A percentile compares a stretch with the other conserved stretches of the same genome.
These are phyloP conservation scores for Xylaria polymorpha DNA, from an alignment of 2,329 filamentous ascomycete genomes.

Conservation along the genomic window DNA sequence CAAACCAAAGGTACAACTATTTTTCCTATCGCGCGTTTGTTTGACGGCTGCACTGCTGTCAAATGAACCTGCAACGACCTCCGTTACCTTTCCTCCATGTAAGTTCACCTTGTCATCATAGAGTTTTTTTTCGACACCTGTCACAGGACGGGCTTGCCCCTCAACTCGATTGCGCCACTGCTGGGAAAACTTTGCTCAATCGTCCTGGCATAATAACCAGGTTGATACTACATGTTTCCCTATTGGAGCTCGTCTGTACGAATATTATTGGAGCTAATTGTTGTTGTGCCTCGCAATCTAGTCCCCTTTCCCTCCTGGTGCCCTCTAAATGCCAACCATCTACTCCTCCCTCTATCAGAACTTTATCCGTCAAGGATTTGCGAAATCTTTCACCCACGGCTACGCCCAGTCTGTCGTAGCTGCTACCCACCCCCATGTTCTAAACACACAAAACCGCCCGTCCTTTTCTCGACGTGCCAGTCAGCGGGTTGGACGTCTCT, in stretches of 20 bases:
- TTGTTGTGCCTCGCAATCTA: slow-evolving; percentile 49
- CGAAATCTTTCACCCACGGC: slow-evolving; percentile 96
- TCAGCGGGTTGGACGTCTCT: slow-evolving; percentile 65
- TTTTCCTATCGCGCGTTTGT: slow-evolving; percentile 78
- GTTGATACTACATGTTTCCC: background rate
- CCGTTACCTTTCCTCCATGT: slow-evolving; percentile 72
- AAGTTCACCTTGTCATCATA: slow-evolving; percentile 54
- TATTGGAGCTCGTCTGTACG: background rate
- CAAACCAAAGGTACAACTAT: slow-evolving; percentile 36
- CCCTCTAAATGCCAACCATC: slow-evolving; percentile 90
- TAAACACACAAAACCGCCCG: slow-evolving; percentile 76
- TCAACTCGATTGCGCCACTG: background rate
- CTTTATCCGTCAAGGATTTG: slow-evolving; percentile 97
- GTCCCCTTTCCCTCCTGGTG: slow-evolving; percentile 69
- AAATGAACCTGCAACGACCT: slow-evolving; percentile 96
- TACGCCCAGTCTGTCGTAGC: slow-evolving; percentile 98
- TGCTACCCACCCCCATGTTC: slow-evolving; percentile 82
- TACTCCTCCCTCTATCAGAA: slow-evolving; percentile 76
- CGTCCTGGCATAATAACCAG: background rate
- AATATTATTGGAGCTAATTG: slow-evolving; percentile 19
- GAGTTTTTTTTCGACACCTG: slow-evolving; percentile 2
- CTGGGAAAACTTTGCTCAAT: no score
- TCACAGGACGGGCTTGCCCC: slow-evolving; percentile 1
- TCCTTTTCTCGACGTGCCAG: slow-evolving; percentile 70
- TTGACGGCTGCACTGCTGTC: slow-evolving; percentile 88